phyloP scores from a whole-genome alignment of 257 asterid genomes.

The Apocynum venetum region DNA sequence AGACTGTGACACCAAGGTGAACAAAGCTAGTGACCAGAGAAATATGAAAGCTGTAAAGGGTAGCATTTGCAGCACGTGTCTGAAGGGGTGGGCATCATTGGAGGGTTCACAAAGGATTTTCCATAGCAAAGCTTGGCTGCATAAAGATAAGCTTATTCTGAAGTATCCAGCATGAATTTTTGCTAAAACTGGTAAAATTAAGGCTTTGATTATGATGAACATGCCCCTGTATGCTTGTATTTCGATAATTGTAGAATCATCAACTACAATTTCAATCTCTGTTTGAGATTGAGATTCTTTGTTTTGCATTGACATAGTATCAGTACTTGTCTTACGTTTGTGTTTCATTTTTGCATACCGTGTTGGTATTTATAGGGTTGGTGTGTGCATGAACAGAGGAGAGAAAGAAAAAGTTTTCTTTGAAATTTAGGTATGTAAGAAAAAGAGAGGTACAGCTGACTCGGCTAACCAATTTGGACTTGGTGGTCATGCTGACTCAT shows the following conservation, averaged over 20 bases:
- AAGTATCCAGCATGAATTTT: conserved; percentile 42
- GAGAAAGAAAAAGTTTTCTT: background rate
- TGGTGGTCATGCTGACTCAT: background rate
- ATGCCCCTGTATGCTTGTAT: background rate
- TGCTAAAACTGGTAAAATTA: background rate
- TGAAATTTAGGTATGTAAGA: background rate
- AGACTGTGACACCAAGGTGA: conserved; percentile 26
- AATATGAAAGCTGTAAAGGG: conserved; percentile 36
- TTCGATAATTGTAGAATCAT: background rate
- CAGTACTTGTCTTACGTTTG: background rate
- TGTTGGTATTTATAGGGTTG: background rate
- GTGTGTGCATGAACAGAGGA: background rate
- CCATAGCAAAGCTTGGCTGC: conserved; percentile 49
- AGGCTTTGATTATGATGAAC: background rate
- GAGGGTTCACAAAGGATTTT: conserved; percentile 27
- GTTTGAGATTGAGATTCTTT: background rate
- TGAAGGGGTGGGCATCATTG: conserved; percentile 10
- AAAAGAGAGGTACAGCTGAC: background rate
- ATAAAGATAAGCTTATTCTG: conserved; percentile 35
- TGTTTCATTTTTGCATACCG: background rate
- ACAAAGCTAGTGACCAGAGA: conserved; percentile 40
- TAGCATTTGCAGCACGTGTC: conserved; percentile 16
- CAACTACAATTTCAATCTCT: background rate
- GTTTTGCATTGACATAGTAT: background rate
- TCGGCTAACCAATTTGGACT: conserved; percentile 10